Evolutionary conservation across 75 land plant genomes (phyloP), one percentile per base, ranked within the genome.

Genomic region (Adiantum capillusveneris): DNA sequence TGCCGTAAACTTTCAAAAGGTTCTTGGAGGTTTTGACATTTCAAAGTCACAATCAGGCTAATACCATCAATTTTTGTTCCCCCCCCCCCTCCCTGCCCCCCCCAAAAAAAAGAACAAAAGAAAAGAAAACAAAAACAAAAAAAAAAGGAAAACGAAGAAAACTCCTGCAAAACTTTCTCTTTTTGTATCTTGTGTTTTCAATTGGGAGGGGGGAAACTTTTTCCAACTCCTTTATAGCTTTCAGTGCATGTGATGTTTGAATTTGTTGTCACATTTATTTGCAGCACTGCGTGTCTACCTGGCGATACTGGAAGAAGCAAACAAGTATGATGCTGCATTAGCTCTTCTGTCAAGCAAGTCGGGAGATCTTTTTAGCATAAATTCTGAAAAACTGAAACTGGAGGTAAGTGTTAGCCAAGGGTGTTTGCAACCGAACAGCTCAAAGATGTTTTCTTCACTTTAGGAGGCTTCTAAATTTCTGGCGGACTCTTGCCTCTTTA

Each of bases 211-310:
- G 17, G 12, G 52, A 50, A 50, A 21, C 25, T 50, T 50, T 50
- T 50, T 50, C 11, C 52, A 50, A 21, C 2, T 21, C 52, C 3
- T 50, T 50, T 50, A 12, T 50, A 34, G 7, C 3, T 34, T 34
- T 34, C 9, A 9, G 37, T 9, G 7, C 37, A 22, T 34, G 36
- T 65, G 13, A 34, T 34, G 37, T 34, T 34, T 34, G 7, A 34
- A 9, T 34, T 5, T 34, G 37, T 5, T 5, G 37, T 34, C 37
- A 34, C 7, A 9, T 34, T 34, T 34, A 34, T 34, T 3, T 64
- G 58, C 83, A 93, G 96, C 83, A 9, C 69, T 95, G 60, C 49
- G 66, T 43, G 74, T 90, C 25, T 90, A 95, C 63, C 56, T 89
- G 17, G 82, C 88, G 7, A 41, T 95, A 44, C 49, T 89, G 78